A percentile compares a stretch with the other conserved stretches of the same genome.
Conservation (phyloP, 1,284 basidiomycete genomes). For the Cutaneotrichosporon arboriforme region DNA sequence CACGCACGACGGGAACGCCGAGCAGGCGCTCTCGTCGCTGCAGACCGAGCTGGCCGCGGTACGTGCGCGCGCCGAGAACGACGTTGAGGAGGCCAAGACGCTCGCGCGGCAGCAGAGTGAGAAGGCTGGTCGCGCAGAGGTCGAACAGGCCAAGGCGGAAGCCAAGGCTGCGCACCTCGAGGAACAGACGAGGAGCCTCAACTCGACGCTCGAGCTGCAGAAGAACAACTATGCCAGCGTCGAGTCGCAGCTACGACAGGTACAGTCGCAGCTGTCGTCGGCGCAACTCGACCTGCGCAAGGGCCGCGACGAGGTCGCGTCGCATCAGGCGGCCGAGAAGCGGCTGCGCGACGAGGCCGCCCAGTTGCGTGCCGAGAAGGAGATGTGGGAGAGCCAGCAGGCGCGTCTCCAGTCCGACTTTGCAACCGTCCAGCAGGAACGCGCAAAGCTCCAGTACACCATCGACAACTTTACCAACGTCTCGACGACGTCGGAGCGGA, state of each 20-base stretch:
- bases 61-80: slow-evolving; percentile 58
- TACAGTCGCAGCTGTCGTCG: slow-evolving; percentile 32
- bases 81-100: slow-evolving; percentile 62
- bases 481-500: slow-evolving; percentile 77
- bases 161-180: slow-evolving; percentile 67
- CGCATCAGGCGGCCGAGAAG: slow-evolving; percentile 59
- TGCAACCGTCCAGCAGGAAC: slow-evolving; percentile 67
- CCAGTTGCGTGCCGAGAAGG: slow-evolving; percentile 83
- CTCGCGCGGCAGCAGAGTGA: slow-evolving; percentile 63
- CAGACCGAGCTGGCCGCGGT: slow-evolving; percentile 58
- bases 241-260: slow-evolving; percentile 33
- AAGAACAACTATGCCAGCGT: slow-evolving; percentile 37
- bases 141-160: slow-evolving; percentile 69
- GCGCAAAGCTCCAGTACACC: slow-evolving; percentile 74
- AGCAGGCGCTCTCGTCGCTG: slow-evolving; percentile 28
- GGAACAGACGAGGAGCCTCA: slow-evolving; percentile 45
- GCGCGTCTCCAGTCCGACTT: slow-evolving; percentile 77
- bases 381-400: slow-evolving; percentile 80
- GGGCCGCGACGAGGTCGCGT: slow-evolving; percentile 43
- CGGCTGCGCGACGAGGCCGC: slow-evolving; percentile 75
- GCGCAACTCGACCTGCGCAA: slow-evolving; percentile 34
- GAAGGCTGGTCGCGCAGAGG: slow-evolving; percentile 61
- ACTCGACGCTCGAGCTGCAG: slow-evolving; percentile 40
- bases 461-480: slow-evolving; percentile 83
- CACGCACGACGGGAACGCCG: slow-evolving; percentile 13